Evolutionary conservation across 805 yeast species (phyloP), one percentile per base, ranked within the genome.

Genomic region (Saturnispora serradocipensis): DNA sequence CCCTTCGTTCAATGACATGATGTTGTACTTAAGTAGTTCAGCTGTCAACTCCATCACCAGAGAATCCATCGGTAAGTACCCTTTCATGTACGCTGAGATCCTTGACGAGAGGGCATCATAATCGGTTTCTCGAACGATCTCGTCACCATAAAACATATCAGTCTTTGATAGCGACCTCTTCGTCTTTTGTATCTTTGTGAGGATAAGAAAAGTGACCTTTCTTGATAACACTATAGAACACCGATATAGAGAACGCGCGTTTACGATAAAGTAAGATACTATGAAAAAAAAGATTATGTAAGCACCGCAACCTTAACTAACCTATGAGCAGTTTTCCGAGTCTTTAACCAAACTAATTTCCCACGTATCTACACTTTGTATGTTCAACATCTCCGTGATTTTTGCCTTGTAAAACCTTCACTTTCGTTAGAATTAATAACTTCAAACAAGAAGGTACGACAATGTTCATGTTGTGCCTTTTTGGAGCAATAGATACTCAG

Each of bases 71-170:
- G 59, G 60, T 34, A 81, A 61, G 58, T 84, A 84, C 0, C 72
- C 67, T 51, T 71, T 73, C 5, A 66, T 44, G 34, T 74, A 70
- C n/a, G 84, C 79, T 34, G 80, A 77, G 45, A 69, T 57, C 24
- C 88, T 73, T 56, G 88, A 80, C 13, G 86, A 74, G n/a, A 84
- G 62, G 0, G 90, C 90, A 64, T 84, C 89, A 53, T 74, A 70
- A 56, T 85, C 91, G 0, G 91, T 85, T 1, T 61, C 55, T 30
- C 65, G 45, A 1, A 66, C 56, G 8, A 58, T 59, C 9, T 59
- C 60, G 27, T 63, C 62, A 1, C 44, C 18, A 30, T 10, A 13
- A 30, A 13, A 30, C 34, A 30, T 30, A 10, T n/a, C 13, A 18
- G 22, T 3, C 42, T 38, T 13, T 16, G 2, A 16, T 7, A 18